Evolutionary conservation across 1,284 basidiomycete species (phyloP).

Genomic region (Sporisorium graminicola): DNA sequence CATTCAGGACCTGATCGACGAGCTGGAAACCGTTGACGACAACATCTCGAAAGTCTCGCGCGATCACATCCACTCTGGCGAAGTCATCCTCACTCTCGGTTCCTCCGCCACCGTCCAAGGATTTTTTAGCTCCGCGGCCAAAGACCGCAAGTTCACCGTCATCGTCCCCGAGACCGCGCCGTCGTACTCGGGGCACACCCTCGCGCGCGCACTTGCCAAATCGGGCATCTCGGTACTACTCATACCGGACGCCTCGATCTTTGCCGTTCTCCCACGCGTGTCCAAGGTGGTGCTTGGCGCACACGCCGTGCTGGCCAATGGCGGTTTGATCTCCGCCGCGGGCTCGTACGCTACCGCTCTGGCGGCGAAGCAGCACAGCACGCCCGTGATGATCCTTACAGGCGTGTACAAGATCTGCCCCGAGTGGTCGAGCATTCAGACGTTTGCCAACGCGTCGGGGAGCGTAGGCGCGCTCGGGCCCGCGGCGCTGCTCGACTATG

Average conservation of each 20-base stretch:
- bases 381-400: conserved; percentile 92
- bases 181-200: conserved; percentile 86
- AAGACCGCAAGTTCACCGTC: conserved; percentile 92
- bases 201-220: conserved; percentile 77
- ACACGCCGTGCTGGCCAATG: conserved; percentile 93
- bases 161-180: conserved; percentile 96
- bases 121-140: conserved; percentile 90
- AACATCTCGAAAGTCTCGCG: conserved; percentile 93
- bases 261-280: conserved; percentile 94
- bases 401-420: conserved; percentile 97
- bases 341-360: conserved; percentile 87
- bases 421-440: conserved; percentile 80
- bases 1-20: conserved; percentile 84
- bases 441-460: conserved; percentile 14
- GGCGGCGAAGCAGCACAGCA: conserved; percentile 90
- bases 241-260: conserved; percentile 93
- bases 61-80: conserved; percentile 96
- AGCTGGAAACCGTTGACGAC: conserved; percentile 94
- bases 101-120: conserved; percentile 87
- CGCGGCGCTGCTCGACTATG: conserved; percentile 73
- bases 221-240: conserved; percentile 93
- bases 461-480: conserved; percentile 25
- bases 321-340: conserved; percentile 89
- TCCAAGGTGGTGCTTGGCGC: conserved; percentile 95
- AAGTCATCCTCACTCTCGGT: conserved; percentile 96